Conservation (phyloP, 148 eudicot species). For the Diospyros kaki region DNA sequence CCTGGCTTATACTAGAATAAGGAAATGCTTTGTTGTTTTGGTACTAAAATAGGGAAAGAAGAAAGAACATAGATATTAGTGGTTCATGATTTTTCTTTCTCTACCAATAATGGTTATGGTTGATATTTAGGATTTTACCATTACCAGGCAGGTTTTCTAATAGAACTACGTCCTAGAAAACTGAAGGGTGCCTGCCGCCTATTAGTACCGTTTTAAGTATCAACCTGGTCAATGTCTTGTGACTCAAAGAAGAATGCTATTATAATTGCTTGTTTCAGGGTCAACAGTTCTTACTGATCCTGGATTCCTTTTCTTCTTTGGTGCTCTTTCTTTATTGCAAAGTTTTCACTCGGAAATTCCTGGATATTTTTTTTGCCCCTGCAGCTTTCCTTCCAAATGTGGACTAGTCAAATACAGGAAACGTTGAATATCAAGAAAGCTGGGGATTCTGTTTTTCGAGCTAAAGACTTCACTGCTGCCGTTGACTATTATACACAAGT, state of each 20-base stretch:
- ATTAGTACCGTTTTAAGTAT: too few species aligned
- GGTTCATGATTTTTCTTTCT: too few species aligned
- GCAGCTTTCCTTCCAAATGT: slow-evolving; percentile 75
- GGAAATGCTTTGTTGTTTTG: too few species aligned
- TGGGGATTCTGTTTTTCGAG: slow-evolving; percentile 64
- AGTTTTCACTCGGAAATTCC: not conserved
- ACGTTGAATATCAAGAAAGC: slow-evolving; percentile 64
- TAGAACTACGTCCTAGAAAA: too few species aligned
- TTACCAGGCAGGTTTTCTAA: too few species aligned
- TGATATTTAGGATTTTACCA: too few species aligned
- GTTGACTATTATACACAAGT: slow-evolving; percentile 68
- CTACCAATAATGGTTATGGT: too few species aligned
- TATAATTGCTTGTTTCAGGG: not conserved
- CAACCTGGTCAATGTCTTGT: not conserved
- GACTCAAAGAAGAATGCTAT: not conserved
- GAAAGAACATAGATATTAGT: too few species aligned
- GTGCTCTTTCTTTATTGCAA: not conserved
- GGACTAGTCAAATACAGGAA: slow-evolving; percentile 75
- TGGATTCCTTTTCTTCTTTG: slow-evolving; percentile 3
- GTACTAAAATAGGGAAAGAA: too few species aligned
- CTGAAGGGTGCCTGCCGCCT: too few species aligned
- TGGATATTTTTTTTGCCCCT: slow-evolving; percentile 10
- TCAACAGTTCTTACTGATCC: not conserved
- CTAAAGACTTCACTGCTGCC: slow-evolving; percentile 59
- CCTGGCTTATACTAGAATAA: too few species aligned